Base-by-base conservation (phyloP, 768 basidiomycete genomes). In the Suillus bovinus region DNA sequence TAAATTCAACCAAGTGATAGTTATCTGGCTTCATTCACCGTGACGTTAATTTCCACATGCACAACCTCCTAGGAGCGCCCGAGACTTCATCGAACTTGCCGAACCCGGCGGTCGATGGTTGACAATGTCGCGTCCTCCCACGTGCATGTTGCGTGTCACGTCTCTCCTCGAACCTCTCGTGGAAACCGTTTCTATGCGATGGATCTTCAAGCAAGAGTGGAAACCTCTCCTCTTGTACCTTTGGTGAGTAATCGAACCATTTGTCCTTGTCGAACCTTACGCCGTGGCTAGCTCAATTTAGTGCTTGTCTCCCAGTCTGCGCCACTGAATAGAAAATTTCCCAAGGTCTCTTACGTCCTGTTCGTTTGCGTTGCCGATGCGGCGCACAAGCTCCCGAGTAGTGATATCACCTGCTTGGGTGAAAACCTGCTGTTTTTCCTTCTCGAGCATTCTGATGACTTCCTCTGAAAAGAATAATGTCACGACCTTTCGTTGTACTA, bases 181-280 rank as follows among this genome's bases (percentile, higher is more conserved):
- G 38, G 55, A 56, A 24, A 56, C 38, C 38, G 55, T 56, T 27
- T 36, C 55, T n/a, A 55, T 17, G 36, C 6, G 36, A 55, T 55
- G 22, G 8, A 36, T 24, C 34, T 36, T 36, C 54, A 13, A 17
- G 36, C 16, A 27, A 27, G 54, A 55, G 34, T 27, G 54, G 33
- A 36, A 17, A 8, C 2, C 34, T 38, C 49, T 60, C 14, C 17
- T 33, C 22, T 36, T n/a, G 13, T 53, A 10, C 22, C 33, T 6
- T n/a, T 68, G 62, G 65, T 67, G 67, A 68, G 63, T 70, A 58
- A 58, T 24, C 47, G 22, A 49, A 59, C n/a, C 50, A 68, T 68
- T 70, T 63, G 68, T 58, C 63, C 64, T 74, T 56, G 58, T 10
- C 57, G 27, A 64, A 64, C 44, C 61, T 64, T 56, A 64, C 20